Base-by-base conservation (phyloP, 306 rosid species). In the Dalbergia cochinchinensis region DNA sequence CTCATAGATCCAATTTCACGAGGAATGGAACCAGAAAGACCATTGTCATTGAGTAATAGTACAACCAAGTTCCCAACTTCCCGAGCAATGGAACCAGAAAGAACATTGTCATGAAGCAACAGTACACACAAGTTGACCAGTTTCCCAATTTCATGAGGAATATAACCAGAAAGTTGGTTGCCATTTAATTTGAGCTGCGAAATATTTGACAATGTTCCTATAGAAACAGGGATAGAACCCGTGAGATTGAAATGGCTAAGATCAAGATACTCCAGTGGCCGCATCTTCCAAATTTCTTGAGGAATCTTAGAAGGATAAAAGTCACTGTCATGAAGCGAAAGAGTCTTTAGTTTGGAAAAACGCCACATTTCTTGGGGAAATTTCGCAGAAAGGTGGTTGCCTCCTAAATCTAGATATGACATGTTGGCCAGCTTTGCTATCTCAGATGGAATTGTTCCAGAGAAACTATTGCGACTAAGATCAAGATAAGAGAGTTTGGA, bases 191-290 rank as follows among this genome's bases (percentile, higher is more conserved):
- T 11, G 16, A 67, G 72, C 10, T 10, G 0, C 18, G 72, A 67
- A 19, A 67, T 42, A 44, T 67, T 67, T 35, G 37, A 18, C 55
- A 44, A 44, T 8, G 0, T 33, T 12, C 68, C 68, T 13, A 63
- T 34, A 1, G 68, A 33, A 6, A 14, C 14, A 33, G 68, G 84
- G 62, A 84, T 55, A 11, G 20, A 54, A 3, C 85, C 89, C 0
- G 3, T 65, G n/a, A 86, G 73, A 73, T 15, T 51, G 57, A 73
- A 35, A 0, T 31, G 0, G 5, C 0, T 5, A 11, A 69, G 10
- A 78, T 67, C 8, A 39, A 86, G 15, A 0, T 11, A 4, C 18
- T 3, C 6, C 4, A 81, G 48, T 4, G 60, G 58, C 11, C 7
- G 8, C 3, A 81, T 44, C 61, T 10, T 34, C 16, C 67, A n/a